Percentiles rank a stretch among this genome's conserved stretches.
phyloP scores from a whole-genome alignment of 352 stramenopile genomes.

The Globisporangium lucens region DNA sequence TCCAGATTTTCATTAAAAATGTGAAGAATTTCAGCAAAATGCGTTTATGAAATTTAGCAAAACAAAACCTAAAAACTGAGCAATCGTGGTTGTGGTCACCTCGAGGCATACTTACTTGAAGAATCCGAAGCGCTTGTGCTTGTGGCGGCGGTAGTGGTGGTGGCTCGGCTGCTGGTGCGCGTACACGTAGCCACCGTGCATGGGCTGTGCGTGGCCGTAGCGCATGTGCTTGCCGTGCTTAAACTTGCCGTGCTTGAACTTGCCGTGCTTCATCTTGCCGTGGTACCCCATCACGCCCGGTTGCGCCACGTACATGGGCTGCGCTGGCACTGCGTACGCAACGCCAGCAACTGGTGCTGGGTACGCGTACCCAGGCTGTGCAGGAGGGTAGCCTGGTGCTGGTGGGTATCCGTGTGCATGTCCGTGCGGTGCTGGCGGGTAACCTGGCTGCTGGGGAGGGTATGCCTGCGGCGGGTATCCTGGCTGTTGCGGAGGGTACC shows the following conservation, averaged over 20 bases:
- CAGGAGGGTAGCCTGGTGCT: constrained; percentile 12
- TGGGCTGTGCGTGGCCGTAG: constrained; percentile 16
- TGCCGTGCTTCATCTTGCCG: constrained; percentile 28
- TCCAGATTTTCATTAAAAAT: no score
- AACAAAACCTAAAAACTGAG: neutral
- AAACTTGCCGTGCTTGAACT: constrained; percentile 17
- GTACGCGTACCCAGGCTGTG: constrained; percentile 18
- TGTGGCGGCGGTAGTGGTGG: constrained; percentile 22
- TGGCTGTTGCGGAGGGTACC: constrained; percentile 1
- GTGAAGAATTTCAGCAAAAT: no score
- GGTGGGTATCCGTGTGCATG: constrained; percentile 11
- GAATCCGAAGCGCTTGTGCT: constrained; percentile 30
- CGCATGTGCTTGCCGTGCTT: constrained; percentile 24
- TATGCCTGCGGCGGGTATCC: neutral
- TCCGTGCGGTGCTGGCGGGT: constrained; percentile 8
- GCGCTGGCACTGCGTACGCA: constrained; percentile 7
- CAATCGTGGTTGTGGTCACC: neutral
- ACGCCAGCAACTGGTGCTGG: neutral
- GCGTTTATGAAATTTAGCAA: neutral
- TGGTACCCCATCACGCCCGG: constrained; percentile 25
- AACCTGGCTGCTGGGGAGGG: constrained; percentile 12
- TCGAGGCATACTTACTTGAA: constrained; percentile 25
- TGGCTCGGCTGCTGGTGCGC: constrained; percentile 11
- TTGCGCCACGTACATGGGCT: constrained; percentile 28
- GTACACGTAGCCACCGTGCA: constrained; percentile 14